Percentiles rank a stretch among this genome's conserved stretches.
Conservation (phyloP, 495 filamentous ascomycete genomes). For the Polyplosphaeria fusca region DNA sequence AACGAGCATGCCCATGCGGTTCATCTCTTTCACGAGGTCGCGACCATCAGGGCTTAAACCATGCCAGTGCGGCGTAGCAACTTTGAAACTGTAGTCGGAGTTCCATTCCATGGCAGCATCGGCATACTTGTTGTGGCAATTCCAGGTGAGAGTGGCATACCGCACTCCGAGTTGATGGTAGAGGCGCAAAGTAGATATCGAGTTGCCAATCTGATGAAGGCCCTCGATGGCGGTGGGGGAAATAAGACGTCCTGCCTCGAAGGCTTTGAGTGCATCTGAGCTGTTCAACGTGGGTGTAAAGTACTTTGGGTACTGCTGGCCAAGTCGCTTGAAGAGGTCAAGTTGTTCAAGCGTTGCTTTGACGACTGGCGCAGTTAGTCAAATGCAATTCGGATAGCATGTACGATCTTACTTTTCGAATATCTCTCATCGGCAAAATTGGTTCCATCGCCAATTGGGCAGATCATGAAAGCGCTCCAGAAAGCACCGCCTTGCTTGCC, state of each 20-base stretch:
- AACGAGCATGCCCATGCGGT: conserved; percentile 74
- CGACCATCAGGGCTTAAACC: conserved; percentile 65
- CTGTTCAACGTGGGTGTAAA: conserved; percentile 62
- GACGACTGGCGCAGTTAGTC: conserved; percentile 48
- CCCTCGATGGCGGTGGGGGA: conserved; percentile 84
- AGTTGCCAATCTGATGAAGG: conserved; percentile 92
- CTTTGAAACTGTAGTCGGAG: conserved; percentile 31
- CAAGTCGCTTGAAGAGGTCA: conserved; percentile 72
- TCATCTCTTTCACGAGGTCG: conserved; percentile 70
- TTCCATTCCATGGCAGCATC: conserved; percentile 67
- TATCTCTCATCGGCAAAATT: conserved; percentile 77
- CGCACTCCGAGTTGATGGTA: conserved; percentile 79
- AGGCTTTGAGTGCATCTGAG: conserved; percentile 57
- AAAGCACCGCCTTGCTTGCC: conserved; percentile 73
- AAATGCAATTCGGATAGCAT: not conserved
- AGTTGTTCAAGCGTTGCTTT: conserved; percentile 76
- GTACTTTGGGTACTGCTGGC: conserved; percentile 61
- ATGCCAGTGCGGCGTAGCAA: conserved; percentile 43
- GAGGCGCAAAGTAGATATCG: conserved; percentile 67
- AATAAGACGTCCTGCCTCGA: conserved; percentile 58
- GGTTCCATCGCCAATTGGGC: conserved; percentile 59
- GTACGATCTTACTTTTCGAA: conserved; percentile 44
- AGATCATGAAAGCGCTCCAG: conserved; percentile 84
- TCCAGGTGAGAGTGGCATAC: conserved; percentile 88
- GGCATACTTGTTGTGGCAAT: conserved; percentile 88